Conservation (phyloP, 257 asterid genomes). For the Ehretia macrophylla region DNA sequence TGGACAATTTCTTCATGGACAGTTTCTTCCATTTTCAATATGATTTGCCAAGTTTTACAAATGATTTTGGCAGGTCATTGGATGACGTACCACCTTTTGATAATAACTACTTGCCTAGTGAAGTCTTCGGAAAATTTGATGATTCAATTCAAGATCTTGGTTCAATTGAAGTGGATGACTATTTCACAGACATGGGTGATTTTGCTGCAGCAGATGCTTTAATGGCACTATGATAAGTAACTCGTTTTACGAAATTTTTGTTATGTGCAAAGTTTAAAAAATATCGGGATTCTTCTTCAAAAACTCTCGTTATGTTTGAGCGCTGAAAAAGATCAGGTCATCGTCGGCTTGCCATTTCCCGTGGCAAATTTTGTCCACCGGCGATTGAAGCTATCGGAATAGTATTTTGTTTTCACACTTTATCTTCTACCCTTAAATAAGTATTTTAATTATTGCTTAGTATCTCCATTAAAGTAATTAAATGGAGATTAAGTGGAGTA, state of each 20-base stretch:
- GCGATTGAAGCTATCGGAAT: background rate
- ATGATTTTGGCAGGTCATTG: background rate
- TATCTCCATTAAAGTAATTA: no score
- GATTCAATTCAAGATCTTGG: slow-evolving; percentile 13
- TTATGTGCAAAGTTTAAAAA: no score
- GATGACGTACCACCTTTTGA: background rate
- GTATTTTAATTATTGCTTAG: no score
- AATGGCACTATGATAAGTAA: background rate
- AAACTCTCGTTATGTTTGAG: no score
- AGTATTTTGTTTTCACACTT: background rate
- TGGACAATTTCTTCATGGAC: slow-evolving; percentile 41
- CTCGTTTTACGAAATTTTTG: no score
- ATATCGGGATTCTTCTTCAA: no score
- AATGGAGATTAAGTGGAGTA: background rate
- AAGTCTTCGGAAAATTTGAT: slow-evolving; percentile 4
- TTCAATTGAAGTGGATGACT: slow-evolving; percentile 13
- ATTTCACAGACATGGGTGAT: slow-evolving; percentile 12
- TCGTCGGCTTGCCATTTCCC: slow-evolving; percentile 13
- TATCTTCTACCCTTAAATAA: background rate
- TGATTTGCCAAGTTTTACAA: slow-evolving; percentile 1
- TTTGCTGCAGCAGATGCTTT: slow-evolving; percentile 6
- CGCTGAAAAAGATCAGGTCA: no score
- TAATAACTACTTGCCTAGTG: background rate
- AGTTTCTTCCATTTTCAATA: slow-evolving; percentile 31
- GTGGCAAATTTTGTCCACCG: slow-evolving; percentile 23